These are phyloP conservation scores for Penicillium brevicompactum DNA, from an alignment of 2,329 filamentous ascomycete species.

Conservation along the genomic window DNA sequence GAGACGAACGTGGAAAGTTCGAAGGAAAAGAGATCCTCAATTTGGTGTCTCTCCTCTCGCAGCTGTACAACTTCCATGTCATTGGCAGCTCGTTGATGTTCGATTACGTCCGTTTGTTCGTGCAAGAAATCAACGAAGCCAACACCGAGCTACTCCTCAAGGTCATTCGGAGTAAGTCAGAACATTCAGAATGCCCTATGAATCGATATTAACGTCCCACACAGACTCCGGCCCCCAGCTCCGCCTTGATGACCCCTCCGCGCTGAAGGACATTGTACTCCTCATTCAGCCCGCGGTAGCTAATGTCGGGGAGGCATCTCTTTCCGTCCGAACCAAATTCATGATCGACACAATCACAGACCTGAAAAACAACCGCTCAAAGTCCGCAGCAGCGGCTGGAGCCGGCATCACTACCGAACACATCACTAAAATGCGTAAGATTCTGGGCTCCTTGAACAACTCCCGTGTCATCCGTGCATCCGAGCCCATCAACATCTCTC, in stretches of 20 bases:
- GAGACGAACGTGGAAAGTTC: slow-evolving; percentile 48
- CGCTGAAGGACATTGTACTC: slow-evolving; percentile 84
- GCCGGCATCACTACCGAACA: slow-evolving; percentile 78
- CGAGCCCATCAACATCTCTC: slow-evolving; percentile 78
- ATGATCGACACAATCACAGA: slow-evolving; percentile 97
- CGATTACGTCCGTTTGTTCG: slow-evolving; percentile 81
- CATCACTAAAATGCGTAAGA: slow-evolving; percentile 84
- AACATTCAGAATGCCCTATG: neutral
- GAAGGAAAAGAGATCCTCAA: slow-evolving; percentile 69
- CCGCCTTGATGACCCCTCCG: slow-evolving; percentile 82
- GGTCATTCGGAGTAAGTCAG: slow-evolving; percentile 67
- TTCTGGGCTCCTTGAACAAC: slow-evolving; percentile 73
- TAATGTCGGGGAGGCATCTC: slow-evolving; percentile 65
- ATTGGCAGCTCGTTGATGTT: slow-evolving; percentile 82
- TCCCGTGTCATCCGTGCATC: slow-evolving; percentile 67
- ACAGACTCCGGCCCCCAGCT: slow-evolving; percentile 74
- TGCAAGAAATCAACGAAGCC: slow-evolving; percentile 74
- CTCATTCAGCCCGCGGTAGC: slow-evolving; percentile 73
- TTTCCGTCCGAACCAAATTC: slow-evolving; percentile 89
- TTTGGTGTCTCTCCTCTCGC: slow-evolving; percentile 76
- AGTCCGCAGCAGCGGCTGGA: slow-evolving; percentile 67
- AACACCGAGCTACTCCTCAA: slow-evolving; percentile 88
- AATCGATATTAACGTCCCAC: slow-evolving; percentile 16
- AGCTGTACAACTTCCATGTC: slow-evolving; percentile 91
- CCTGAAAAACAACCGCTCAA: slow-evolving; percentile 90